Evolutionary conservation across 805 yeast genomes (phyloP).

Genomic region (Limtongia smithiae): DNA sequence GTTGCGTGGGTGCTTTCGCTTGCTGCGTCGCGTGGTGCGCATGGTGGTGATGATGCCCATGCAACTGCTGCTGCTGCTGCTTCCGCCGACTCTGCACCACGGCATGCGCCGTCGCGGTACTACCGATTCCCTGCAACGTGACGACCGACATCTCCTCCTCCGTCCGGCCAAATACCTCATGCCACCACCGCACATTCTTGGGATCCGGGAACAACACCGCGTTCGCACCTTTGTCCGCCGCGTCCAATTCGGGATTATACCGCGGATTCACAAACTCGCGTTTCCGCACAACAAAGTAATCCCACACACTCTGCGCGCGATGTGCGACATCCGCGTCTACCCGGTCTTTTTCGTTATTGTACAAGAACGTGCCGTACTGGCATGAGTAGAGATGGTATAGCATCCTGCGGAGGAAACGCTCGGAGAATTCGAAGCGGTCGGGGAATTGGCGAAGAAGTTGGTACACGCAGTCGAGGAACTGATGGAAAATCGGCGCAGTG

Average conservation of each 20-base stretch:
- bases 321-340: conserved; percentile 41
- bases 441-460: conserved; percentile 75
- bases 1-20: not conserved
- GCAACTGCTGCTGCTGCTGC: conserved; percentile 11
- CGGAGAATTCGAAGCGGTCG: conserved; percentile 75
- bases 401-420: conserved; percentile 76
- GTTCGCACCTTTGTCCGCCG: conserved; percentile 36
- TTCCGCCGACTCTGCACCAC: conserved; percentile 6
- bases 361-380: conserved; percentile 88
- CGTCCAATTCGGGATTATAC: conserved; percentile 38
- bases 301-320: conserved; percentile 83
- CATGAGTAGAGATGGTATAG: conserved; percentile 88
- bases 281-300: conserved; percentile 75
- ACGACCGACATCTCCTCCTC: conserved; percentile 59
- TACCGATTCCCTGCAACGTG: conserved; percentile 21
- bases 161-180: conserved; percentile 71
- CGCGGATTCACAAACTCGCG: conserved; percentile 60
- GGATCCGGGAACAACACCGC: conserved; percentile 56
- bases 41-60: not conserved
- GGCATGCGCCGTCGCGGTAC: conserved; percentile 19
- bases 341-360: conserved; percentile 67
- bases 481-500: conserved; percentile 91
- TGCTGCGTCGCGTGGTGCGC: conserved; percentile 1
- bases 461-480: conserved; percentile 83
- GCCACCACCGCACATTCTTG: conserved; percentile 80